A percentile compares a stretch with the other conserved stretches of the same genome.
These are phyloP conservation scores for Lichtheimia corymbifera DNA, from an alignment of 371 early-diverging fungal genomes.

Conservation along the genomic window DNA sequence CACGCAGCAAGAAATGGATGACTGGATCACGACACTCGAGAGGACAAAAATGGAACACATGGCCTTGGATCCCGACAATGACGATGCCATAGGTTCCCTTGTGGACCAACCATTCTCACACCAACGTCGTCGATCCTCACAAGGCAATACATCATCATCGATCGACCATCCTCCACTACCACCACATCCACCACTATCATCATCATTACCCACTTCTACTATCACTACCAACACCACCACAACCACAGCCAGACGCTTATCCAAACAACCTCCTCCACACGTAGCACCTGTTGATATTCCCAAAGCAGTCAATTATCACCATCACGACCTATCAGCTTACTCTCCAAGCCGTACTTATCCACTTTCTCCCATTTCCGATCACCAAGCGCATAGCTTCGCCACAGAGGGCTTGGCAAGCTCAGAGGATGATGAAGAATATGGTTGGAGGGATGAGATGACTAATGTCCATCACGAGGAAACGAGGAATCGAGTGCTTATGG, in stretches of 20 bases:
- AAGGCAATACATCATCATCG: constrained; percentile 15
- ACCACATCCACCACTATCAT: not conserved
- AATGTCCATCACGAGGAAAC: constrained; percentile 40
- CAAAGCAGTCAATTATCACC: constrained; percentile 1
- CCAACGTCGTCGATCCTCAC: constrained; percentile 24
- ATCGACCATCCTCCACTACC: constrained; percentile 18
- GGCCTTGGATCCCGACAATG: constrained; percentile 49
- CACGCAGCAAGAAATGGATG: constrained; percentile 64
- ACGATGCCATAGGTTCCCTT: constrained; percentile 44
- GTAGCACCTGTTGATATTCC: constrained; percentile 29
- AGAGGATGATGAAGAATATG: constrained; percentile 52
- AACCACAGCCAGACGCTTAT: not conserved
- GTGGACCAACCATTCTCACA: constrained; percentile 48
- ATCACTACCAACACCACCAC: not conserved
- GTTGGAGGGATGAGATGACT: constrained; percentile 26
- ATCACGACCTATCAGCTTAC: constrained; percentile 14
- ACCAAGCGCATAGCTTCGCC: constrained; percentile 25
- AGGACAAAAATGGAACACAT: constrained; percentile 50
- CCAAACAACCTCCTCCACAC: not conserved
- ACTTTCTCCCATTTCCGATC: constrained; percentile 40
- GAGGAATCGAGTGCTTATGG: constrained; percentile 57
- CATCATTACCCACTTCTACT: constrained; percentile 16
- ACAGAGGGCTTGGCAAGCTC: constrained; percentile 48
- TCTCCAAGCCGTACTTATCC: constrained; percentile 39
- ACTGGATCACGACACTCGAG: constrained; percentile 67